These are phyloP conservation scores for Kingdonia uniflora DNA, from an alignment of 164 flowering plant species.

Conservation along the genomic window DNA sequence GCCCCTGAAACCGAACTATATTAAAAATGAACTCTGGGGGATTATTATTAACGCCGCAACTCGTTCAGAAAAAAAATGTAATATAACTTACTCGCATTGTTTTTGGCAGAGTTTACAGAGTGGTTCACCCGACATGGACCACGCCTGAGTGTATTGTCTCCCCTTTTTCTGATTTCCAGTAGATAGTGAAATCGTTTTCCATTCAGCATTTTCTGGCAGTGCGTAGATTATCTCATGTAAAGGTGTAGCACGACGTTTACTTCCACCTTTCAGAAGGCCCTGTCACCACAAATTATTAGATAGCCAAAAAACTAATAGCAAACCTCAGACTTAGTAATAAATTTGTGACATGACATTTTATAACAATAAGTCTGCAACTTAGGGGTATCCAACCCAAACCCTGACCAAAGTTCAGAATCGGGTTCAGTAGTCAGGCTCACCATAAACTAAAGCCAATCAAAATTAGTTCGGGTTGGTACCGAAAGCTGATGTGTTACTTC, in stretches of 20 bases:
- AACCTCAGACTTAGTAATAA: no score
- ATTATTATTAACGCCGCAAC: no score
- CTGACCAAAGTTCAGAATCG: no score
- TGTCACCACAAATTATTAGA: conserved; percentile 12
- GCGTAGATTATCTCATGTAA: conserved; percentile 53
- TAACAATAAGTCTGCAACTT: no score
- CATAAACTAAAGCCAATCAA: no score
- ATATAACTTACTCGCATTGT: conserved; percentile 62
- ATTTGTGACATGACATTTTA: no score
- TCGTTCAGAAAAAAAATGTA: not conserved
- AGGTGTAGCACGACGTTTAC: conserved; percentile 74
- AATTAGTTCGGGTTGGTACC: no score
- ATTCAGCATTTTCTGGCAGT: conserved; percentile 52
- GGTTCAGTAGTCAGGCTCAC: no score
- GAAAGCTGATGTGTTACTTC: no score
- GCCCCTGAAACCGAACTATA: conserved; percentile 37
- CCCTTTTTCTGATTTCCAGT: conserved; percentile 42
- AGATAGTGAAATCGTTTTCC: conserved; percentile 54
- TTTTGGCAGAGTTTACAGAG: conserved; percentile 92
- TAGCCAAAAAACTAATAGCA: no score
- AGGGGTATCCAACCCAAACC: no score
- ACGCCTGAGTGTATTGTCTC: conserved; percentile 60
- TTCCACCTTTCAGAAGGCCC: conserved; percentile 84
- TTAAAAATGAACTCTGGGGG: no score
- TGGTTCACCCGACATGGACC: conserved; percentile 65